Evolutionary conservation across 495 filamentous ascomycete species (phyloP).

Genomic region (Talaromyces proteolyticus): DNA sequence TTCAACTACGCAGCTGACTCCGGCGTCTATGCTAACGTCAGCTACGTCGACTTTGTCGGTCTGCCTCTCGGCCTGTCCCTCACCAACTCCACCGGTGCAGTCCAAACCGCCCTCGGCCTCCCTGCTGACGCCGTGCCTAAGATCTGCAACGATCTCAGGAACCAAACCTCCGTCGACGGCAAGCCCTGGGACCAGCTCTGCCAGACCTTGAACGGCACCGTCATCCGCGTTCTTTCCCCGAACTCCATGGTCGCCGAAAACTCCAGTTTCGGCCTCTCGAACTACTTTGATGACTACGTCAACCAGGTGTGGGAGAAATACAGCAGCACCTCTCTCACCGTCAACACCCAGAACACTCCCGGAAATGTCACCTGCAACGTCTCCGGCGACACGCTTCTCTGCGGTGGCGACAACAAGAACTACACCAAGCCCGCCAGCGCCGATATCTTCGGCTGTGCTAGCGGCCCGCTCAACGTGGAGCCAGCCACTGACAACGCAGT

Average conservation of each 20-base stretch:
- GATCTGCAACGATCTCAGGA: constrained; percentile 29
- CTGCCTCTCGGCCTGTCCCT: constrained; percentile 32
- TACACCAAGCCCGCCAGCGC: constrained; percentile 28
- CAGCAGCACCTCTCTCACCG: constrained; percentile 22
- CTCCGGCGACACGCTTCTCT: constrained; percentile 18
- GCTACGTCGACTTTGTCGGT: constrained; percentile 43
- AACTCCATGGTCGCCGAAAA: constrained; percentile 23
- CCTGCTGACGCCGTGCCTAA: constrained; percentile 15
- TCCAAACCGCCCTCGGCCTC: constrained; percentile 28
- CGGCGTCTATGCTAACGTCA: constrained; percentile 38
- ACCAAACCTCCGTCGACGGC: constrained; percentile 25
- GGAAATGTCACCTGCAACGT: constrained; percentile 33
- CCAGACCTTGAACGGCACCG: constrained; percentile 17
- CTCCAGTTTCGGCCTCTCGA: constrained; percentile 13
- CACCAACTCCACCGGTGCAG: constrained; percentile 22
- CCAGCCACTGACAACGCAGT: constrained; percentile 24
- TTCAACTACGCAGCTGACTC: constrained; percentile 28
- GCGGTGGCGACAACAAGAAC: constrained; percentile 28
- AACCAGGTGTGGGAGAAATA: constrained; percentile 35
- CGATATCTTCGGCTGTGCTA: constrained; percentile 44
- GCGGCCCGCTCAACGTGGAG: constrained; percentile 38
- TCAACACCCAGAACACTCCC: constrained; percentile 29
- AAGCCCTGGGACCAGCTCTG: constrained; percentile 34
- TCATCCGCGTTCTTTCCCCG: constrained; percentile 33
- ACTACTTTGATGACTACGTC: constrained; percentile 34